These are phyloP conservation scores for Chaetomiaceae sp. DNA, from an alignment of 2,329 filamentous ascomycete species.

Conservation along the genomic window DNA sequence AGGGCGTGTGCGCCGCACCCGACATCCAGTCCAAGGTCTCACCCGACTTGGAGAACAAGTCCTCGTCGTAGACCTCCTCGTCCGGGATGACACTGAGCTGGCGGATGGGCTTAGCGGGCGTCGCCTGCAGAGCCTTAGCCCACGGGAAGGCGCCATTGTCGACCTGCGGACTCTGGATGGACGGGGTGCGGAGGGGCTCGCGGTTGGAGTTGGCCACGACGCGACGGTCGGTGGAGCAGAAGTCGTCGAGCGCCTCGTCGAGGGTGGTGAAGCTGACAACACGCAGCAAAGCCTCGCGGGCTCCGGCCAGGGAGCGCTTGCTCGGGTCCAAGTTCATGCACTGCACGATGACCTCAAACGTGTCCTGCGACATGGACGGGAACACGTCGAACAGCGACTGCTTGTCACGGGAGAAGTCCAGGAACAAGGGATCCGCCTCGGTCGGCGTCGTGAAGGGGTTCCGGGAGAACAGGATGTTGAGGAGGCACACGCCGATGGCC, in stretches of 20 bases:
- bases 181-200: conserved; percentile 91
- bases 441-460: conserved; percentile 93
- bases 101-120: conserved; percentile 61
- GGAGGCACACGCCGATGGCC: conserved; percentile 92
- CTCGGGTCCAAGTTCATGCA: conserved; percentile 86
- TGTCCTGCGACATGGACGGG: conserved; percentile 97
- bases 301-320: conserved; percentile 74
- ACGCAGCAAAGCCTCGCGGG: conserved; percentile 70
- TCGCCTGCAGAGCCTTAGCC: conserved; percentile 82
- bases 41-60: conserved; percentile 76
- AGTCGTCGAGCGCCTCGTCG: conserved; percentile 87
- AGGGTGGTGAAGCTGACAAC: conserved; percentile 89
- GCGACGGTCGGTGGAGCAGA: conserved; percentile 76
- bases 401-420: conserved; percentile 88
- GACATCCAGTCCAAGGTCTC: conserved; percentile 72
- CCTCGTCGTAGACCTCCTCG: conserved; percentile 72
- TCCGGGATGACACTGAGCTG: conserved; percentile 84
- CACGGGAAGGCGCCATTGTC: conserved; percentile 86
- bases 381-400: conserved; percentile 98
- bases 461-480: conserved; percentile 94
- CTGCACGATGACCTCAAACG: conserved; percentile 85
- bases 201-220: conserved; percentile 80
- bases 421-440: conserved; percentile 83
- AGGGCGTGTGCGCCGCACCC: conserved; percentile 68
- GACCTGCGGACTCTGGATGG: conserved; percentile 79